Percentiles rank a stretch among this genome's conserved stretches.
These are phyloP conservation scores for Fraxinus anomala DNA, from an alignment of 257 asterid species.

Conservation along the genomic window DNA sequence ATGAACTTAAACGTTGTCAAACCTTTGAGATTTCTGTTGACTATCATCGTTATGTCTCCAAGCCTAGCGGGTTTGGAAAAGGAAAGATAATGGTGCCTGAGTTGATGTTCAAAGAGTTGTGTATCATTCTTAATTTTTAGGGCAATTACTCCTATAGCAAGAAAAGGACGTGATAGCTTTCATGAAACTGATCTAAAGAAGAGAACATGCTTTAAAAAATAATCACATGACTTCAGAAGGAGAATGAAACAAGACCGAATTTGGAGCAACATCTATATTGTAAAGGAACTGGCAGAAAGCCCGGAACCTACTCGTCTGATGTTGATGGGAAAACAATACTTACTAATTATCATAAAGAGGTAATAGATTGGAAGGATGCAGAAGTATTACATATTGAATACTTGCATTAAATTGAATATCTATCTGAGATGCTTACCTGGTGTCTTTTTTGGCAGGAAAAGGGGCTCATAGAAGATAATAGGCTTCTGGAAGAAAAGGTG, in stretches of 20 bases:
- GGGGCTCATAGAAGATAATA: constrained; percentile 37
- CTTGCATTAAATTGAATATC: not conserved
- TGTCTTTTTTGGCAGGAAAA: constrained; percentile 32
- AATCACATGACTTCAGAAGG: not conserved
- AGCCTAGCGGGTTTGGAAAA: not conserved
- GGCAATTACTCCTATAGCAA: not conserved
- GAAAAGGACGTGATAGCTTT: not conserved
- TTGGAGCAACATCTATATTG: not conserved
- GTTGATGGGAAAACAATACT: not conserved
- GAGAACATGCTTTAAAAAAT: not conserved
- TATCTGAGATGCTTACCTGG: not conserved
- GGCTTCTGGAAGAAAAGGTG: constrained; percentile 35
- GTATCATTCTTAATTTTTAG: not conserved
- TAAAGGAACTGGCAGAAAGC: not conserved
- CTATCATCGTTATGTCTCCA: not conserved
- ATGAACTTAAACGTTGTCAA: not conserved
- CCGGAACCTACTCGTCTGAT: not conserved
- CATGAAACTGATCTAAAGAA: not conserved
- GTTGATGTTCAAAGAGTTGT: not conserved
- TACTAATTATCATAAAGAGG: too few species aligned
- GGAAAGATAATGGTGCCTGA: not conserved
- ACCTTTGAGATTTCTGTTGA: not conserved
- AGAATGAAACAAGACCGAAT: not conserved
- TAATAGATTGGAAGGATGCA: not conserved
- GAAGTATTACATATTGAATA: not conserved